phyloP scores from a whole-genome alignment of 345 rosid species.

The Carallia pectinifolia region DNA sequence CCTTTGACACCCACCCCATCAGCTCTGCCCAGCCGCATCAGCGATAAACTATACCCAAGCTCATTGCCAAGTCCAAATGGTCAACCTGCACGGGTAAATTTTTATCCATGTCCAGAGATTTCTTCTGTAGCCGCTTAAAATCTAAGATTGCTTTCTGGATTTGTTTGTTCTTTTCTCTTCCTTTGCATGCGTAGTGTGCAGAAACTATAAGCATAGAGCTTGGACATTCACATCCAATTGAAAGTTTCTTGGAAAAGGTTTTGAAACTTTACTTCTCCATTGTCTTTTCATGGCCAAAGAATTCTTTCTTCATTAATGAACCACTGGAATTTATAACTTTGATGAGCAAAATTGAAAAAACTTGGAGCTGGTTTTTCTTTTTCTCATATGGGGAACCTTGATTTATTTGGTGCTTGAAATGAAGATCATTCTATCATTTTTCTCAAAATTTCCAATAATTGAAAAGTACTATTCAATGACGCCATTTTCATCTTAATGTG shows the following conservation, averaged over 20 bases:
- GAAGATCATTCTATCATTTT: neutral
- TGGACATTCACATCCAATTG: no score
- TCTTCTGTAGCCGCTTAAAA: neutral
- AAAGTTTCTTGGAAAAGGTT: neutral
- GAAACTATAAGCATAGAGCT: no score
- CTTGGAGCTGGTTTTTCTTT: neutral
- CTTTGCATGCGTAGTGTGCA: no score
- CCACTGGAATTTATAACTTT: neutral
- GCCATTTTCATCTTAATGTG: neutral
- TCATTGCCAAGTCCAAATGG: conserved; percentile 74
- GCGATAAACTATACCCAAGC: conserved; percentile 77
- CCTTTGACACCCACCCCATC: conserved; percentile 88
- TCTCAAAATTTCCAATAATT: neutral
- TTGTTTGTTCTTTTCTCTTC: neutral
- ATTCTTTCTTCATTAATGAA: neutral
- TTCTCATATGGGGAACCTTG: conserved; percentile 1
- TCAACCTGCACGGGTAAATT: conserved; percentile 77
- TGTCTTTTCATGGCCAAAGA: neutral
- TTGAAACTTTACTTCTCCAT: neutral
- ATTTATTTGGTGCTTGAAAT: neutral
- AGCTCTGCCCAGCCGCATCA: conserved; percentile 75
- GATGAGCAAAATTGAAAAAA: neutral
- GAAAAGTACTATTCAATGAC: neutral
- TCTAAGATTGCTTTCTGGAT: neutral
- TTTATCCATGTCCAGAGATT: neutral